phyloP scores from a whole-genome alignment of 1,284 basidiomycete genomes.

The Boletus mariae region DNA sequence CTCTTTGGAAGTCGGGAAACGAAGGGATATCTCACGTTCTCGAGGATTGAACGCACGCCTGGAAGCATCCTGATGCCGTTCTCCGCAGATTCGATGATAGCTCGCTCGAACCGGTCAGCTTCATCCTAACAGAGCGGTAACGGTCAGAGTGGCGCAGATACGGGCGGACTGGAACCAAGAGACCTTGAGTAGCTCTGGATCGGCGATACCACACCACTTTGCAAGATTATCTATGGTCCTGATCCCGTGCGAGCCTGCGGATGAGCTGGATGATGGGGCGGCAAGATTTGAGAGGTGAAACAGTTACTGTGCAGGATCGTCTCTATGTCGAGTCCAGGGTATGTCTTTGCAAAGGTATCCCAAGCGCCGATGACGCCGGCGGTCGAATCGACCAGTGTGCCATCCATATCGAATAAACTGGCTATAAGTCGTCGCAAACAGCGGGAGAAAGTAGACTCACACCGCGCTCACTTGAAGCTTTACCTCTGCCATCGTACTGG shows the following conservation, averaged over 20 bases:
- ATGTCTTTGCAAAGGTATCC: conserved; percentile 60
- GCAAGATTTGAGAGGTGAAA: conserved; percentile 3
- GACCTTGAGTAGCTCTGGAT: conserved; percentile 67
- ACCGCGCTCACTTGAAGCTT: conserved; percentile 54
- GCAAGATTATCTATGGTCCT: conserved; percentile 77
- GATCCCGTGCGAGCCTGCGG: conserved; percentile 74
- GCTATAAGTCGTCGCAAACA: conserved; percentile 9
- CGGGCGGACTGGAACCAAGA: conserved; percentile 7
- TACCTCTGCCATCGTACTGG: conserved; percentile 41
- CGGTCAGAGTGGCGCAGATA: conserved; percentile 1
- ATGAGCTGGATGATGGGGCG: neutral
- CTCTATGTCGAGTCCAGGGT: conserved; percentile 59
- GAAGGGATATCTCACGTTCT: conserved; percentile 38
- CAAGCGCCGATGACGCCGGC: conserved; percentile 74
- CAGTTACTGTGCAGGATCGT: conserved; percentile 60
- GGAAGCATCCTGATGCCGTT: conserved; percentile 63
- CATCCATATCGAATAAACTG: conserved; percentile 78
- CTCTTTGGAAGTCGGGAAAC: neutral
- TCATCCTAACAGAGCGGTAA: conserved; percentile 43
- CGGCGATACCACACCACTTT: conserved; percentile 65
- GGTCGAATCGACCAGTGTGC: conserved; percentile 73
- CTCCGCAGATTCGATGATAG: conserved; percentile 55
- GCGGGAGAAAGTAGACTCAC: conserved; percentile 34
- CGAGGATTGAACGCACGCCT: conserved; percentile 53
- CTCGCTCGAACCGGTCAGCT: conserved; percentile 63